Percentiles rank a stretch among this genome's conserved stretches.
These are phyloP conservation scores for Achlya hypogyna DNA, from an alignment of 352 stramenopile species.

Conservation along the genomic window DNA sequence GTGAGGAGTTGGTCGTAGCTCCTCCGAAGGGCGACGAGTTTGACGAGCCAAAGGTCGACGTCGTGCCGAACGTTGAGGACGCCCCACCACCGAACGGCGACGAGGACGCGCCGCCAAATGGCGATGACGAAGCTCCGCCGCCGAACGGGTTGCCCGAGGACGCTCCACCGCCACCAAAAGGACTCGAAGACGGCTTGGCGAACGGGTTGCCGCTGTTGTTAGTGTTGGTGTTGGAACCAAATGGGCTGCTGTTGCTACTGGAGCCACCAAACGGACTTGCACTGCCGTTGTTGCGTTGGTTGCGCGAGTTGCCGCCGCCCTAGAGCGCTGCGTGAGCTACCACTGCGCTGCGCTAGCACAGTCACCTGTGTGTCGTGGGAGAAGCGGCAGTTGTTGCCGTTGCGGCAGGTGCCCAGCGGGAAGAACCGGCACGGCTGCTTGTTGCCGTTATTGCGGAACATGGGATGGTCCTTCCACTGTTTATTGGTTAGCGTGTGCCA, in stretches of 20 bases:
- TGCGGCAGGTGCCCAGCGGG: slow-evolving; percentile 8
- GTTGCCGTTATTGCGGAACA: background rate
- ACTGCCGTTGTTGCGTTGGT: background rate
- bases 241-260: background rate
- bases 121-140: background rate
- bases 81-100: background rate
- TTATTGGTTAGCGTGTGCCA: background rate
- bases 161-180: background rate
- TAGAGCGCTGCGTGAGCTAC: background rate
- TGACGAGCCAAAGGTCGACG: no score
- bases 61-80: no score
- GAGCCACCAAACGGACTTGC: background rate
- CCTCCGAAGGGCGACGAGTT: slow-evolving; percentile 1
- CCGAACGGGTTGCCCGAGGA: background rate
- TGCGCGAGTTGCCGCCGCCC: background rate
- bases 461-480: background rate
- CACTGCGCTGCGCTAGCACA: background rate
- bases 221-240: background rate
- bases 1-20: background rate
- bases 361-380: slow-evolving; percentile 1
- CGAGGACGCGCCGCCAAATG: background rate
- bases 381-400: slow-evolving; percentile 18
- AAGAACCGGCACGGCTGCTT: slow-evolving; percentile 12
- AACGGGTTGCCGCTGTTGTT: background rate
- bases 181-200: slow-evolving; percentile 2